These are phyloP conservation scores for Arachnomyces sp. DNA, from an alignment of 2,329 filamentous ascomycete species.

Conservation along the genomic window DNA sequence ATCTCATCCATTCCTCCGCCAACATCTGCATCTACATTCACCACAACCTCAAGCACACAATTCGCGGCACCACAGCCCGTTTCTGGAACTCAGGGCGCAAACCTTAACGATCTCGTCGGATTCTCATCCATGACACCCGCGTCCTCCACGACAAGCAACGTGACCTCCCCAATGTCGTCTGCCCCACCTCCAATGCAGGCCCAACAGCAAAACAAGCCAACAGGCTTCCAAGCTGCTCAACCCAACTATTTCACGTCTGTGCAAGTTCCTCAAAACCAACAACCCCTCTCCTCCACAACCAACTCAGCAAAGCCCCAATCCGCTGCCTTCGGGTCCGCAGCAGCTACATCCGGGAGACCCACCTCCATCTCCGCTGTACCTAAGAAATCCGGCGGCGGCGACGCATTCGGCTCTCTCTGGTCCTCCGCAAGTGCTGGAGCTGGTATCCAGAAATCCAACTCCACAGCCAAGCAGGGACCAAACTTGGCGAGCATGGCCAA, in stretches of 20 bases:
- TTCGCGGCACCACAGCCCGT: constrained; percentile 79
- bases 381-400: constrained; percentile 53
- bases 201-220: constrained; percentile 46
- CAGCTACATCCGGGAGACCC: constrained; percentile 21
- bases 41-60: constrained; percentile 50
- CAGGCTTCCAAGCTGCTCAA: constrained; percentile 65
- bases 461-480: constrained; percentile 56
- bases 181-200: constrained; percentile 45
- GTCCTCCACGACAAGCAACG: constrained; percentile 45
- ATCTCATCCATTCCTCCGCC: constrained; percentile 37
- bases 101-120: constrained; percentile 69
- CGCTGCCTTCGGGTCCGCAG: constrained; percentile 31
- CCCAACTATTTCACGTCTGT: constrained; percentile 97
- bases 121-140: constrained; percentile 76
- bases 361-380: constrained; percentile 30
- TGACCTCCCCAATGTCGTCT: constrained; percentile 55
- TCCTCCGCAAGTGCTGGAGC: constrained; percentile 59
- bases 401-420: constrained; percentile 88
- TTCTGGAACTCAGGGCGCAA: constrained; percentile 71
- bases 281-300: constrained; percentile 21
- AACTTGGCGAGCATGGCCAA: constrained; percentile 94
- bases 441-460: constrained; percentile 65
- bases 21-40: constrained; percentile 39
- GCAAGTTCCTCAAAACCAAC: constrained; percentile 28
- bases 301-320: constrained; percentile 26